Conservation (phyloP, 78 protist species). For the Dictyostelium capitatum region DNA sequence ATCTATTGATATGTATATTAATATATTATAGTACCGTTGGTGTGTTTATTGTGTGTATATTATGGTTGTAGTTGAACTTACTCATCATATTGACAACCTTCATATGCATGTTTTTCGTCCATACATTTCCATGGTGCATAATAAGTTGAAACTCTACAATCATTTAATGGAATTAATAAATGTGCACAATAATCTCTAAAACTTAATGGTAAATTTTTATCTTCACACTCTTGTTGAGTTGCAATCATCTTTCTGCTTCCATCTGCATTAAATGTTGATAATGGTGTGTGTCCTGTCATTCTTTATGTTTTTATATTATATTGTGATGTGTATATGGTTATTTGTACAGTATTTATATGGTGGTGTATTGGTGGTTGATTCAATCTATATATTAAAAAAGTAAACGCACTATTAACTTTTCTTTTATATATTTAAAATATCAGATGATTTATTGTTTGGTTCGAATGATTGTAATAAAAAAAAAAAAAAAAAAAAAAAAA, state of each 20-base stretch:
- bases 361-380: no score
- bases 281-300: slow-evolving; percentile 25
- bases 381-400: no score
- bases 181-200: slow-evolving; percentile 90
- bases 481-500: no score
- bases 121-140: slow-evolving; percentile 89
- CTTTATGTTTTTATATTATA: background rate
- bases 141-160: slow-evolving; percentile 74
- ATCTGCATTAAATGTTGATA: slow-evolving; percentile 25
- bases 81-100: slow-evolving; percentile 90
- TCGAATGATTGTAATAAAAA: no score
- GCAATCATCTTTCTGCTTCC: slow-evolving; percentile 60
- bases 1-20: background rate
- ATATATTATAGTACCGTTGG: background rate
- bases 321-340: background rate
- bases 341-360: no score
- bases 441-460: no score
- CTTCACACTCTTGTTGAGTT: slow-evolving; percentile 72
- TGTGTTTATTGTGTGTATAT: no score
- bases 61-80: slow-evolving; percentile 12
- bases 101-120: slow-evolving; percentile 88
- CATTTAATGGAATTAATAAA: slow-evolving; percentile 87
- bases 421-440: no score
- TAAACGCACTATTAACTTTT: no score
- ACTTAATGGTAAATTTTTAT: slow-evolving; percentile 46